These are phyloP conservation scores for Thalassiosira oceanica DNA, from an alignment of 352 stramenopile genomes.

Conservation along the genomic window DNA sequence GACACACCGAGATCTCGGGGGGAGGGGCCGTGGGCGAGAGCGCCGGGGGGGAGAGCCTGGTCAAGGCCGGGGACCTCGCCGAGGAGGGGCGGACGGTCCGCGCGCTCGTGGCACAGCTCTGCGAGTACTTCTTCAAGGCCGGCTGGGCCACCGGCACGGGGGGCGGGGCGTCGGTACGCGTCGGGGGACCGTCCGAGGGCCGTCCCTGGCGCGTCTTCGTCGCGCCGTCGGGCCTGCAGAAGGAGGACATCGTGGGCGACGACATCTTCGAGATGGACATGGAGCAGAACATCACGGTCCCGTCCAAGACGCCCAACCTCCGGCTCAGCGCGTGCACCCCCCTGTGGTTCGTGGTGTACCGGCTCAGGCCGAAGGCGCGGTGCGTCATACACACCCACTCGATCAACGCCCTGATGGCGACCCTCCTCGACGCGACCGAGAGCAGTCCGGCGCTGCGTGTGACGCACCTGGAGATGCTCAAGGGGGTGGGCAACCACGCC, in stretches of 20 bases:
- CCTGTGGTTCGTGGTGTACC: slow-evolving; percentile 92
- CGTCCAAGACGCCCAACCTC: slow-evolving; percentile 62
- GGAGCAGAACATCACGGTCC: slow-evolving; percentile 81
- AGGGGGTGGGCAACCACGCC: slow-evolving; percentile 89
- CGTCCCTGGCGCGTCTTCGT: slow-evolving; percentile 92
- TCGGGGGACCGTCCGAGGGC: slow-evolving; percentile 50
- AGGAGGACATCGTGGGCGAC: slow-evolving; percentile 92
- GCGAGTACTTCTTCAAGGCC: slow-evolving; percentile 63
- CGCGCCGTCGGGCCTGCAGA: slow-evolving; percentile 93
- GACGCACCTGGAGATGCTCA: slow-evolving; percentile 97
- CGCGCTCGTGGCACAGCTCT: slow-evolving; percentile 66
- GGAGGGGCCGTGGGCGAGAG: slow-evolving; percentile 20
- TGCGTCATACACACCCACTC: slow-evolving; percentile 75
- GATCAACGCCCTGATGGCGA: slow-evolving; percentile 82
- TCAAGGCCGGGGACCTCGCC: slow-evolving; percentile 30
- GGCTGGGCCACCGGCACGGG: slow-evolving; percentile 94
- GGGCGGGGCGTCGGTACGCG: slow-evolving; percentile 90
- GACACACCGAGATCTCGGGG: slow-evolving; percentile 27
- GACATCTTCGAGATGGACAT: slow-evolving; percentile 93
- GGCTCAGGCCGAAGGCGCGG: slow-evolving; percentile 67
- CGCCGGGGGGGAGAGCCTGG: background rate
- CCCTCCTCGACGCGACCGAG: slow-evolving; percentile 85
- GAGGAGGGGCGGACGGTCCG: slow-evolving; percentile 44
- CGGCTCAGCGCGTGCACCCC: slow-evolving; percentile 92
- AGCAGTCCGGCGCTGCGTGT: slow-evolving; percentile 83